Conservation (phyloP, 2,329 filamentous ascomycete species). For the Curvularia hawaiiensis region DNA sequence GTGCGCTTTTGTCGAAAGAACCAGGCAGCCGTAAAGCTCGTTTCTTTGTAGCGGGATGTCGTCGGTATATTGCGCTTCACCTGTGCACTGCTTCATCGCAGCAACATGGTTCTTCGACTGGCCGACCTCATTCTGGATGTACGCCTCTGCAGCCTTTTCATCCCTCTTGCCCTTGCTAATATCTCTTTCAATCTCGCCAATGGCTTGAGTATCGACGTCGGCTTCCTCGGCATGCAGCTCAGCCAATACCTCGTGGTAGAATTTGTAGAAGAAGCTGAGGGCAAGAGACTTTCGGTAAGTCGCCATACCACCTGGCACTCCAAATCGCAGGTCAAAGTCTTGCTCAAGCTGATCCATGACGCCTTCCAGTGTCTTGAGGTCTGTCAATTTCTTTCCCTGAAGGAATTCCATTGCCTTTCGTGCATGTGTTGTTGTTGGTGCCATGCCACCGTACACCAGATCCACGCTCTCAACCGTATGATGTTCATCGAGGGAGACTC, state of each 20-base stretch:
- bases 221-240: slow-evolving; percentile 59
- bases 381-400: slow-evolving; percentile 76
- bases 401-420: slow-evolving; percentile 77
- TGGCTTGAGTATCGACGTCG: slow-evolving; percentile 72
- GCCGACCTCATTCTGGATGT: slow-evolving; percentile 81
- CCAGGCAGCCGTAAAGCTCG: slow-evolving; percentile 85
- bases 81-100: slow-evolving; percentile 90
- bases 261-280: slow-evolving; percentile 93
- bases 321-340: slow-evolving; percentile 87
- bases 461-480: slow-evolving; percentile 75
- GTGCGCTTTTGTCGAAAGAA: slow-evolving; percentile 86
- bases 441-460: slow-evolving; percentile 94
- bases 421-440: slow-evolving; percentile 85
- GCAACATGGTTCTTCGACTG: slow-evolving; percentile 87
- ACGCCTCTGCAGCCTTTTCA: slow-evolving; percentile 72
- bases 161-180: slow-evolving; percentile 85
- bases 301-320: slow-evolving; percentile 96
- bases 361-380: slow-evolving; percentile 83
- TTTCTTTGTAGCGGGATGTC: slow-evolving; percentile 88
- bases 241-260: slow-evolving; percentile 86
- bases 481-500: slow-evolving; percentile 71
- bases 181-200: slow-evolving; percentile 82
- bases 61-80: slow-evolving; percentile 95
- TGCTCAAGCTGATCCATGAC: slow-evolving; percentile 86
- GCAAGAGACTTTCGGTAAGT: slow-evolving; percentile 92